Evolutionary conservation across 768 basidiomycete genomes (phyloP).

Genomic region (Boletus speciosus): DNA sequence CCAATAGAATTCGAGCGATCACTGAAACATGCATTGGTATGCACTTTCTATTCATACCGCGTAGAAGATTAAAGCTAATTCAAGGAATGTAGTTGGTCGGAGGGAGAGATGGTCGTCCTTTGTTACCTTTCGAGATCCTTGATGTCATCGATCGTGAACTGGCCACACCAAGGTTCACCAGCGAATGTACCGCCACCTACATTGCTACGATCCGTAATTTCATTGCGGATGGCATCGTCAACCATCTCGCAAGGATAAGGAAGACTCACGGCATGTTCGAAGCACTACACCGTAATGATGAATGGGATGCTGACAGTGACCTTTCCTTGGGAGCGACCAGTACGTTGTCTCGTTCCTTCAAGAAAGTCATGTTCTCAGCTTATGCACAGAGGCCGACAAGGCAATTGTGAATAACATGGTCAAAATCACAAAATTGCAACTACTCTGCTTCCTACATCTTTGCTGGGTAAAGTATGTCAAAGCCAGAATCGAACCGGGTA

Average conservation of each 20-base stretch:
- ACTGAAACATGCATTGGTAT: conserved; percentile 80
- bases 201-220: conserved; percentile 67
- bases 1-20: conserved; percentile 88
- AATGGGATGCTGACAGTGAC: conserved; percentile 78
- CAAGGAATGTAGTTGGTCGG: conserved; percentile 53
- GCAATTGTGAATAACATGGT: conserved; percentile 83
- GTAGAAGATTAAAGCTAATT: conserved; percentile 5
- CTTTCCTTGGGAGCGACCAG: conserved; percentile 72
- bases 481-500: conserved; percentile 95
- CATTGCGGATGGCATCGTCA: conserved; percentile 62
- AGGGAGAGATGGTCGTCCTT: conserved; percentile 52
- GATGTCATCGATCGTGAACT: conserved; percentile 68
- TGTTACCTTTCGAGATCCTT: conserved; percentile 86
- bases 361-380: background rate
- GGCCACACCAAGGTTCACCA: conserved; percentile 52
- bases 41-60: conserved; percentile 12
- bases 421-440: conserved; percentile 82
- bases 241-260: conserved; percentile 63
- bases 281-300: conserved; percentile 66
- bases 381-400: conserved; percentile 54
- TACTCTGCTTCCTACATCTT: conserved; percentile 75
- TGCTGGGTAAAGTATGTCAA: conserved; percentile 92
- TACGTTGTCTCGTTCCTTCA: conserved; percentile 31
- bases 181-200: conserved; percentile 70
- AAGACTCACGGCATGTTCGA: conserved; percentile 78